Evolutionary conservation across 768 basidiomycete genomes (phyloP), one percentile per base, ranked within the genome.

Genomic region (Russula compacta): DNA sequence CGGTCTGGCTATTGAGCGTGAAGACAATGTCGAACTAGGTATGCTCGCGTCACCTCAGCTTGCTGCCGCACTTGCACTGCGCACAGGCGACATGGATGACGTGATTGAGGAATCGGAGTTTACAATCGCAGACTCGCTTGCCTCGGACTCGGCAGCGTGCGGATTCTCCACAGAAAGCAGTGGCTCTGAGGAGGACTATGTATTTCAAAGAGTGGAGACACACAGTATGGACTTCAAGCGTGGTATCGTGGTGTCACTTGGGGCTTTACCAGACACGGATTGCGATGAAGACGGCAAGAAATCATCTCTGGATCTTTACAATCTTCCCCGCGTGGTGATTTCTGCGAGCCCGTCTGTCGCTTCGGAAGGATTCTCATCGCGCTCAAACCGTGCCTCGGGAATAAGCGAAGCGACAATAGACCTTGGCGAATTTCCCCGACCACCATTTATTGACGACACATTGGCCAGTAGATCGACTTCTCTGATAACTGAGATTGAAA

Each of bases 381-480:
- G 14, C 29, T 35, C 57, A 12, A 58, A 58, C 12, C 52, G 46
- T 32, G 47, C 40, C 19, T 54, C 61, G 8, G 46, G 56, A n/a
- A 11, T 53, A 17, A 63, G 61, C 61, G 52, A 53, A 49, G 12
- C 33, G 24, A 58, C 61, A 17, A 49, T 63, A 48, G 61, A 63
- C 57, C 52, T 64, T 19, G 59, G 63, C 4, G 63, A 61, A 4
- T 64, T 64, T 36, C 63, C 63, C 17, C 47, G 42, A 11, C 58
- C 58, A 12, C 63, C 59, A 38, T 42, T 56, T 33, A 56, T 64
- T 17, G 21, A 29, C 24, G 56, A 58, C 33, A 38, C 42, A 32
- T 19, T 58, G 39, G 19, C 17, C 4, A 44, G 12, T 33, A 51
- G 43, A 36, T 56, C 60, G 21, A 50, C 53, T 4, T 61, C 59